Conservation (phyloP, 495 filamentous ascomycete species). For the Glarea lozoyensis region DNA sequence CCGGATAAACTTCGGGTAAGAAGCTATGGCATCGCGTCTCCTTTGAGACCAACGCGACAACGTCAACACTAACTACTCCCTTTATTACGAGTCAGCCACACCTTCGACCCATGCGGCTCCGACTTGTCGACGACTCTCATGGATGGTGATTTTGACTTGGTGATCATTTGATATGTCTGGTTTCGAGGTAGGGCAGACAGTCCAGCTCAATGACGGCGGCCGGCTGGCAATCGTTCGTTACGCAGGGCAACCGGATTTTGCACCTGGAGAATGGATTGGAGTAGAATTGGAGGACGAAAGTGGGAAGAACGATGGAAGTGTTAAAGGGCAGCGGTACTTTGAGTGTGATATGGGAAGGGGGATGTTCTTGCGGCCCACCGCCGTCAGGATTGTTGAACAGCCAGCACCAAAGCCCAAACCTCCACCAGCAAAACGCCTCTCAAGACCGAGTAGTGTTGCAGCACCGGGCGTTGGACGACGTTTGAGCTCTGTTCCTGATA, state of each 20-base stretch:
- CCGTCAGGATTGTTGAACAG: constrained; percentile 47
- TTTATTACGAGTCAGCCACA: background rate
- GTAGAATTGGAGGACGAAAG: constrained; percentile 75
- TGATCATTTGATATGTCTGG: constrained; percentile 20
- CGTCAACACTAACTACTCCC: constrained; percentile 1
- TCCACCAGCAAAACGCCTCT: constrained; percentile 22
- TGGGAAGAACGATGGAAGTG: constrained; percentile 92
- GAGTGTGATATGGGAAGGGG: constrained; percentile 70
- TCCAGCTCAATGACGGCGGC: constrained; percentile 70
- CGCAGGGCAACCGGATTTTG: constrained; percentile 70
- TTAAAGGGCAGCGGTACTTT: constrained; percentile 87
- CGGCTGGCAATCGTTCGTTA: constrained; percentile 71
- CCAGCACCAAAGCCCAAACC: constrained; percentile 34
- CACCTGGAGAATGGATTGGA: constrained; percentile 79
- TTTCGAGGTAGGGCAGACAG: constrained; percentile 44
- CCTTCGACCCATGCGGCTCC: background rate
- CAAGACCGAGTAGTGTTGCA: constrained; percentile 31
- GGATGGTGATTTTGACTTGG: constrained; percentile 3
- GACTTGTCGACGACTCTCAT: background rate
- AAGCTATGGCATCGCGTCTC: constrained; percentile 10
- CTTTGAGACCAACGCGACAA: constrained; percentile 9
- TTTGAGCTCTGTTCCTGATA: constrained; percentile 32
- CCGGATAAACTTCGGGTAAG: too few species aligned
- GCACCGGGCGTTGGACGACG: constrained; percentile 22
- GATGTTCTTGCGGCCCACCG: constrained; percentile 76